phyloP scores from a whole-genome alignment of 768 basidiomycete species.

The Collybiopsis luxurians region DNA sequence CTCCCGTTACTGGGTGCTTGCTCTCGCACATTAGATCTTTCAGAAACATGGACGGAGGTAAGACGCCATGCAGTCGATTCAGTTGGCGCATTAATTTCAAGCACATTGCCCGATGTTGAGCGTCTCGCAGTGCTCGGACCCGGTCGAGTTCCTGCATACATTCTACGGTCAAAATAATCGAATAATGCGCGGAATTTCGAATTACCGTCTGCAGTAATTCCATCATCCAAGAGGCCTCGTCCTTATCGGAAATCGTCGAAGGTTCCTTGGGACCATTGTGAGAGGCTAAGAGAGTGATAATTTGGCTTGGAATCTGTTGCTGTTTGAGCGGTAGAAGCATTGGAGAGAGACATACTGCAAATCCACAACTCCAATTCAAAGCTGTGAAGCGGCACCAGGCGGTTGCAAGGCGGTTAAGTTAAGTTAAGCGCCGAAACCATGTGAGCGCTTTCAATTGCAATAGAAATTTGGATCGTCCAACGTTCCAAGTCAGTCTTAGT shows the following conservation, averaged over 20 bases:
- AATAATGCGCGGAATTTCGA: too few species aligned
- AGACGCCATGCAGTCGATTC: not conserved
- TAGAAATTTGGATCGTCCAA: too few species aligned
- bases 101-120: not conserved
- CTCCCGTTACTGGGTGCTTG: not conserved
- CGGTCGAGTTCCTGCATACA: slow-evolving; percentile 5
- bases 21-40: not conserved
- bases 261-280: not conserved
- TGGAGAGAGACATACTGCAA: too few species aligned
- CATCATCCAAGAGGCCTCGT: not conserved
- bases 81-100: not conserved
- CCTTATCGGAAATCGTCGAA: not conserved
- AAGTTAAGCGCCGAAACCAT: too few species aligned
- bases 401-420: too few species aligned
- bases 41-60: slow-evolving; percentile 4
- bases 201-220: not conserved
- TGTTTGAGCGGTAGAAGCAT: too few species aligned
- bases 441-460: too few species aligned
- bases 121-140: not conserved
- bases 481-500: too few species aligned
- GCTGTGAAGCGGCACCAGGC: too few species aligned
- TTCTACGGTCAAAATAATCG: too few species aligned
- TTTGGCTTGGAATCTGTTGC: too few species aligned
- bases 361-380: too few species aligned
- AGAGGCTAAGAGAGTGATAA: not conserved